Evolutionary conservation across 441 rosid species (phyloP), one percentile per base, ranked within the genome.

Genomic region (Sinapis alba): DNA sequence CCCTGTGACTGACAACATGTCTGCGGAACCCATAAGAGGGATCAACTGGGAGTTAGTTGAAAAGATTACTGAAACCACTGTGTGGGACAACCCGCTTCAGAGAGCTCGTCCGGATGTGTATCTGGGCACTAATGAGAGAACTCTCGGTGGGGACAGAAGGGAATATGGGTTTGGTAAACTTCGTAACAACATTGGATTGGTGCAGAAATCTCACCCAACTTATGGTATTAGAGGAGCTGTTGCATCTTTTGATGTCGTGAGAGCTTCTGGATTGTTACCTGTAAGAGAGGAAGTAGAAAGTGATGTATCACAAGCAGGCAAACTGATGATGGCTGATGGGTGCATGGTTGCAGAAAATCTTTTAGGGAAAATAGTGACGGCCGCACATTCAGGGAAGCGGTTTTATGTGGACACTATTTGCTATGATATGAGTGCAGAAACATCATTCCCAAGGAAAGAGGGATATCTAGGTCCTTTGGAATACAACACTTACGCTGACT

Each of bases 141-240:
- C 99, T 38, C 95, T 96, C 54, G 99, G 99, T 76, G 99, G 99
- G 30, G 99, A 96, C 63, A 88, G 97, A 84, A 92, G 98, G 80
- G 99, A 96, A 85, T 96, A 96, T 72, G 99, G 98, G 62, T 96
- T 92, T 82, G 98, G 96, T 72, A 93, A 96, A 84, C 85, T 96
- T 82, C 98, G 99, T 64, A 85, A 93, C 78, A 94, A 94, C 77
- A 84, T 88, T 89, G 97, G 87, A 71, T 86, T 84, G 82, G 97
- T 96, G 50, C 91, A 88, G 83, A 94, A 91, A 82, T 83, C 91
- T 72, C 99, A 96, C 84, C 99, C 99, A 54, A 94, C 99, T 12
- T 96, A 96, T 85, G 99, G 99, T 51, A 89, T 96, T 61, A 87
- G 99, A 88, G 99, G 99, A 84, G 99, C 98, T 57, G 89, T 94